Evolutionary conservation across 192 early-diverging fungal genomes (phyloP).

Genomic region (Coemansia sp.): DNA sequence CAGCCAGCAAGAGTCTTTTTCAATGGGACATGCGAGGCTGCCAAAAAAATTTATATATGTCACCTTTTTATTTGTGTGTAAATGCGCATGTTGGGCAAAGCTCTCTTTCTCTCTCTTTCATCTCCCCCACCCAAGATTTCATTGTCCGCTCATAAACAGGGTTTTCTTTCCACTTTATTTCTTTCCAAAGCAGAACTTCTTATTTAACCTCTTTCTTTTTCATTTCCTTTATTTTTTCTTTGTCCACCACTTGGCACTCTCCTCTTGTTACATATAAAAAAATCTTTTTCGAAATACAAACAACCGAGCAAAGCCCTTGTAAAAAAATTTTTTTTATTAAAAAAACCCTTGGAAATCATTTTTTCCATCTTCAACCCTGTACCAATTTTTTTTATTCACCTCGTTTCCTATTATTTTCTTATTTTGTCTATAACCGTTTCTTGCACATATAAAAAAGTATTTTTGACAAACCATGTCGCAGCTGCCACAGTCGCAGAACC

Average conservation of each 20-base stretch:
- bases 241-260: not conserved
- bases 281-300: not conserved
- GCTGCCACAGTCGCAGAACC: constrained; percentile 8
- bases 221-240: not conserved
- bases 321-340: not conserved
- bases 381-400: constrained; percentile 7
- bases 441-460: not conserved
- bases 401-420: constrained; percentile 7
- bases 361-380: not conserved
- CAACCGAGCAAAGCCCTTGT: not conserved
- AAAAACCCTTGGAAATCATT: not conserved
- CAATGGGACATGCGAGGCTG: not conserved
- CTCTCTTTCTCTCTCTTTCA: not conserved
- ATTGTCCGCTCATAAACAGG: not conserved
- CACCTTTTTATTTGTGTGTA: not conserved
- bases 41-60: not conserved
- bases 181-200: not conserved
- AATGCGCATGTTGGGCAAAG: too few species aligned
- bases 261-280: too few species aligned
- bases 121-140: not conserved
- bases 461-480: constrained; percentile 4
- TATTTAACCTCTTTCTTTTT: not conserved
- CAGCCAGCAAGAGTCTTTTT: not conserved
- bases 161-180: not conserved
- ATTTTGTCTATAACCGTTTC: not conserved